phyloP scores from a whole-genome alignment of 305 asterid species.

The Caryopteris hybrid region DNA sequence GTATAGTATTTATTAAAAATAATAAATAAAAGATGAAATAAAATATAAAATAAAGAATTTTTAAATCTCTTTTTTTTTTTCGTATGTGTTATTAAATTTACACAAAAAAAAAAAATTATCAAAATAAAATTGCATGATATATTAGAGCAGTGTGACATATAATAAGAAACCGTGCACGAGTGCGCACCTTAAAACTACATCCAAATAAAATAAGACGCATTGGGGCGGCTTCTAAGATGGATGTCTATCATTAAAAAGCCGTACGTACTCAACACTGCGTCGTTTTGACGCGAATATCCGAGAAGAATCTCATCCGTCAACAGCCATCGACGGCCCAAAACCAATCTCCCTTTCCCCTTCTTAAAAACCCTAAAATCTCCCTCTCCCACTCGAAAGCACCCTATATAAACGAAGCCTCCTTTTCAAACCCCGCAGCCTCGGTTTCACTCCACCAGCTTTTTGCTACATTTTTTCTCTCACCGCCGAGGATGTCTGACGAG shows the following conservation, averaged over 20 bases:
- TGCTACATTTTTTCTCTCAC: neutral
- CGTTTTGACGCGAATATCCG: conserved; percentile 29
- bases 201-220: neutral
- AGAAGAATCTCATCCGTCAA: conserved; percentile 24
- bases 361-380: conserved; percentile 24
- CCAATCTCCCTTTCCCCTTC: neutral
- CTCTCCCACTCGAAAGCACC: neutral
- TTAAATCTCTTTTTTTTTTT: too few species aligned
- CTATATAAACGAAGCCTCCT: conserved; percentile 12
- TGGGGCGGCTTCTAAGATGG: neutral
- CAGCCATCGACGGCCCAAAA: conserved; percentile 13
- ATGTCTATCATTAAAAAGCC: neutral
- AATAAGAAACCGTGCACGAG: neutral
- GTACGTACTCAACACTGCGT: conserved; percentile 21
- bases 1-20: too few species aligned
- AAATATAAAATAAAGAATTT: too few species aligned
- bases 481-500: conserved; percentile 70
- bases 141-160: too few species aligned
- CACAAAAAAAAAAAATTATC: too few species aligned
- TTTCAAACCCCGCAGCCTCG: neutral
- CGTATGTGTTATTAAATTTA: too few species aligned
- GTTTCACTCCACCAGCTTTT: neutral
- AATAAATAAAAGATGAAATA: too few species aligned
- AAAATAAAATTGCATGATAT: too few species aligned
- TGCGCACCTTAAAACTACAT: neutral